Base-by-base conservation (phyloP, 495 filamentous ascomycete genomes). In the Aspergillus nidulans region DNA sequence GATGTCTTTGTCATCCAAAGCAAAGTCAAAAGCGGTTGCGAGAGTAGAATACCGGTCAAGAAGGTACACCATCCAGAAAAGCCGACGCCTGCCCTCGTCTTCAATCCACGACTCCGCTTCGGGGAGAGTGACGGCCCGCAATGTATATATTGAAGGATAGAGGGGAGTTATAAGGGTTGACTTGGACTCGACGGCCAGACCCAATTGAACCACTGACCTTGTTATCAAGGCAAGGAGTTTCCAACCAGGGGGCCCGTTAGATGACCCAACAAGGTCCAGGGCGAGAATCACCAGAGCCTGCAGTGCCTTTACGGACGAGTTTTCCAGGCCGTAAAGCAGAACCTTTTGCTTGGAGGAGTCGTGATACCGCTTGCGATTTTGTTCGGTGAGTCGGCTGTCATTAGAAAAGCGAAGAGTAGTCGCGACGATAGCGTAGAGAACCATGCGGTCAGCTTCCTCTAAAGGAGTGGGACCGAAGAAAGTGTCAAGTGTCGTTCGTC, bases 51-150 rank as follows among this genome's bases (percentile, higher is more conserved):
- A 95, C 38, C 91, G 79, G 69, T 96, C 91, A 30, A 96, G 77
- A 24, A 95, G 66, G 62, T 94, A 96, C 24, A 95, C 85, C 87
- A 91, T 92, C 91, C 91, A 96, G 73, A 96, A 95, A 1, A 95
- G 72, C 6, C 91, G 77, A 38, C 91, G 77, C 38, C 89, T 76
- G 42, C 89, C 85, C 63, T 96, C 91, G 47, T 95, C 90, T 66
- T 96, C 91, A 53, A 92, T 87, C 73, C 89, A 95, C 42, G 89
- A 87, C 32, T 85, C 85, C 0, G 90, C 77, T 42, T 94, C 90
- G 0, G 90, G 87, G 1, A 95, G 75, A 16, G 89, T 83, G 69
- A 90, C 89, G 15, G 89, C 89, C 45, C 90, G 78, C 36, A 92
- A 73, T 0, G 90, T 95, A 62, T 90, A 94, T 40, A 95, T 95